Conservation (phyloP, 805 yeast species). For the Wickerhamomyces bovis region DNA sequence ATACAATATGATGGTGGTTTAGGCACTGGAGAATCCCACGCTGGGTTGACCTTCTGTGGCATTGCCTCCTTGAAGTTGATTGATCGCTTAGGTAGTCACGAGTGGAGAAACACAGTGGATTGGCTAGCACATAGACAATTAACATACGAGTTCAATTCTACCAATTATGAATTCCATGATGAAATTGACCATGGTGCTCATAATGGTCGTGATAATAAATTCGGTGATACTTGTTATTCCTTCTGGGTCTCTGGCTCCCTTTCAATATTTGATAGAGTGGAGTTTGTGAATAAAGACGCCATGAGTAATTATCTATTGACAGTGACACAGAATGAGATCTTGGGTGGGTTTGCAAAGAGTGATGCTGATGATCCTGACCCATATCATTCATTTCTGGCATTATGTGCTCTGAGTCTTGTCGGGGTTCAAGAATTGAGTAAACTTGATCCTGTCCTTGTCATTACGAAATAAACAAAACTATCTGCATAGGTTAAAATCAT, state of each 20-base stretch:
- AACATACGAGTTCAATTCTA: slow-evolving; percentile 26
- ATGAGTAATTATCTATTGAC: slow-evolving; percentile 41
- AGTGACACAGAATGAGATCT: slow-evolving; percentile 50
- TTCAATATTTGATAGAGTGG: slow-evolving; percentile 23
- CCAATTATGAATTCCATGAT: slow-evolving; percentile 34
- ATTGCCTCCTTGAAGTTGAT: slow-evolving; percentile 50
- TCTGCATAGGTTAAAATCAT: background rate
- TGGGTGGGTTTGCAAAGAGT: slow-evolving; percentile 80
- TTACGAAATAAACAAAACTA: background rate
- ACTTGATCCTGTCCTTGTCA: background rate
- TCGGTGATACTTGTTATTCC: slow-evolving; percentile 80
- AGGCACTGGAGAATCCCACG: slow-evolving; percentile 69
- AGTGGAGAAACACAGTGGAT: slow-evolving; percentile 36
- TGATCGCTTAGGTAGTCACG: slow-evolving; percentile 21
- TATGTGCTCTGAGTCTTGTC: background rate
- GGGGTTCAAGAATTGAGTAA: background rate
- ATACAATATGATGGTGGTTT: slow-evolving; percentile 65
- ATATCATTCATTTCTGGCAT: slow-evolving; percentile 43
- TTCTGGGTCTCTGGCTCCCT: slow-evolving; percentile 62
- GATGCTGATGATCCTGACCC: slow-evolving; percentile 64
- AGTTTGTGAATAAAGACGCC: slow-evolving; percentile 30
- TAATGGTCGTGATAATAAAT: slow-evolving; percentile 83
- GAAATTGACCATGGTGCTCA: slow-evolving; percentile 64
- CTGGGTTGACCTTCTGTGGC: slow-evolving; percentile 86
- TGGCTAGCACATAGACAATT: slow-evolving; percentile 69